These are phyloP conservation scores for Aspergillus fructus DNA, from an alignment of 2,329 filamentous ascomycete species.

Conservation along the genomic window DNA sequence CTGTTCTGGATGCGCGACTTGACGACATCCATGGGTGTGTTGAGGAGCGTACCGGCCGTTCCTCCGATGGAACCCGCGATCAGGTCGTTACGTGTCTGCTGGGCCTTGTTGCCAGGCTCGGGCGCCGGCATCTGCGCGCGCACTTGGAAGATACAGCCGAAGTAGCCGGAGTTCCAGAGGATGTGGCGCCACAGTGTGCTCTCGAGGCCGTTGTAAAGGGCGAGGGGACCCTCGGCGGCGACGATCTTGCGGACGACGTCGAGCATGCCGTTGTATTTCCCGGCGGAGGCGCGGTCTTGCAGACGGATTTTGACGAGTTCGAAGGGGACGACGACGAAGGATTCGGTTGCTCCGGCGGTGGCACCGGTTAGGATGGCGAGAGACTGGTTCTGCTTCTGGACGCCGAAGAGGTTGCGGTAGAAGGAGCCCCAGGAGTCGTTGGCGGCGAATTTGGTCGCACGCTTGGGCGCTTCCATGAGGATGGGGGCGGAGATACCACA, in stretches of 20 bases:
- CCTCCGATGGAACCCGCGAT: constrained; percentile 84
- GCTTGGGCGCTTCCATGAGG: constrained; percentile 95
- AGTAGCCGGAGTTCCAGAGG: constrained; percentile 93
- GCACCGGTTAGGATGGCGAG: constrained; percentile 92
- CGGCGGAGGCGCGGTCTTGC: constrained; percentile 89
- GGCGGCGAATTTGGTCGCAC: constrained; percentile 97
- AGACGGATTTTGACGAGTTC: constrained; percentile 98
- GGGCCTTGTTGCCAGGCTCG: constrained; percentile 67
- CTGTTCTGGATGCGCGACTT: constrained; percentile 98
- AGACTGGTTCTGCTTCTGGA: constrained; percentile 83
- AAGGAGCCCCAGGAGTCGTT: constrained; percentile 98
- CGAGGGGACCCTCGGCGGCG: constrained; percentile 76
- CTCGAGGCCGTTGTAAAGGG: constrained; percentile 95
- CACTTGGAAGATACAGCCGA: constrained; percentile 98
- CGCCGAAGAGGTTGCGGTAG: constrained; percentile 83
- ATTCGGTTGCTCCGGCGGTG: constrained; percentile 89
- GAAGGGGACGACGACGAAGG: constrained; percentile 96
- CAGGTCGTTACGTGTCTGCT: constrained; percentile 83
- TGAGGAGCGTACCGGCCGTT: constrained; percentile 84
- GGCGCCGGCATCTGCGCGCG: constrained; percentile 77
- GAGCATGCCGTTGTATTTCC: constrained; percentile 61
- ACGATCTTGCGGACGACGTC: constrained; percentile 67
- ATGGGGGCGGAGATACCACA: constrained; percentile 94
- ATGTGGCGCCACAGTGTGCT: constrained; percentile 95
- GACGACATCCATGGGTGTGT: constrained; percentile 96